phyloP scores from a whole-genome alignment of 2,329 filamentous ascomycete genomes.

The Aspergillus latus region DNA sequence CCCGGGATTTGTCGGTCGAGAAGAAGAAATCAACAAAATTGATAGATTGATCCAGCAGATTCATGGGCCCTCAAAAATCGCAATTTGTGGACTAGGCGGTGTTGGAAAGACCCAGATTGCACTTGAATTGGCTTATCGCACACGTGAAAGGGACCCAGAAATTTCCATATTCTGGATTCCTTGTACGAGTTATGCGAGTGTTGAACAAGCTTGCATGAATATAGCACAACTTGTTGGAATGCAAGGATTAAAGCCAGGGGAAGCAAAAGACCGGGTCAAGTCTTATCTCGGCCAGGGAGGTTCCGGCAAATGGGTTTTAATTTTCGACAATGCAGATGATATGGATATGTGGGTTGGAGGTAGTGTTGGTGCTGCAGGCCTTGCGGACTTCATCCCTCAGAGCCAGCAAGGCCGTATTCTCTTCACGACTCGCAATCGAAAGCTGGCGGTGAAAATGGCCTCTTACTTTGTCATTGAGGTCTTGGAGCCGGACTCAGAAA shows the following conservation, averaged over 20 bases:
- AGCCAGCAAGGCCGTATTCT: conserved; percentile 26
- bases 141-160: conserved; percentile 10
- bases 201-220: conserved; percentile 17
- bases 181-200: conserved; percentile 20
- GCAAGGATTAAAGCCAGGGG: background rate
- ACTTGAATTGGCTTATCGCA: conserved; percentile 25
- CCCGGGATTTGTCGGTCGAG: background rate
- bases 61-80: background rate
- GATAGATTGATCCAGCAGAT: background rate
- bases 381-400: conserved; percentile 19
- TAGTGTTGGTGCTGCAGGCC: background rate
- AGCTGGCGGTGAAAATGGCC: conserved; percentile 20
- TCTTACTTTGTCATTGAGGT: background rate
- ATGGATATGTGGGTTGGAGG: conserved; percentile 17
- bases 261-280: conserved; percentile 9
- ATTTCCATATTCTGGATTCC: conserved; percentile 32
- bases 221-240: conserved; percentile 14
- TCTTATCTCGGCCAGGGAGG: conserved; percentile 12
- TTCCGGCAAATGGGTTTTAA: conserved; percentile 22
- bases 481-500: background rate
- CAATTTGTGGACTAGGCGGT: conserved; percentile 17
- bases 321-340: conserved; percentile 28
- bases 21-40: background rate
- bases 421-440: conserved; percentile 28
- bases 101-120: conserved; percentile 29